Conservation (phyloP, 1,284 basidiomycete species). For the Sparassis latifolia region DNA sequence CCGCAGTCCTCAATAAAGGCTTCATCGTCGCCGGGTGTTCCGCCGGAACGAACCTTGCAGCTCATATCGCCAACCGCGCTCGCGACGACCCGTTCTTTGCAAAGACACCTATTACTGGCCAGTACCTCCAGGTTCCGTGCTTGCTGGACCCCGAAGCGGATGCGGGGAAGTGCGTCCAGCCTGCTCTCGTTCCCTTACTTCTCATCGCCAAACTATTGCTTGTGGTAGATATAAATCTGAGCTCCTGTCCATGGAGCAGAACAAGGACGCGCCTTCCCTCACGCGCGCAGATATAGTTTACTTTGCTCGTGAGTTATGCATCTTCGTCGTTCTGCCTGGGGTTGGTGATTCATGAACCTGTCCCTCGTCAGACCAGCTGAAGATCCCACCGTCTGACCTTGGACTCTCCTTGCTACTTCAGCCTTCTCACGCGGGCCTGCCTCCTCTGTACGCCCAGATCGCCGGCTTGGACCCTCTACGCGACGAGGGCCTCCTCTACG, state of each 20-base stretch:
- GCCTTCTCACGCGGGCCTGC: slow-evolving; percentile 10
- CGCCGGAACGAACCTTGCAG: slow-evolving; percentile 15
- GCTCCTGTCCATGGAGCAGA: slow-evolving; percentile 16
- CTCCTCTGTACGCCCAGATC: slow-evolving; percentile 17
- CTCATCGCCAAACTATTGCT: neutral
- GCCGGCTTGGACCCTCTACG: slow-evolving; percentile 14
- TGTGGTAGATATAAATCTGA: slow-evolving; percentile 13
- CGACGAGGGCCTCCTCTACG: slow-evolving; percentile 20
- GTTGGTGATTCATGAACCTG: neutral
- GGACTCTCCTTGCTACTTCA: slow-evolving; percentile 13
- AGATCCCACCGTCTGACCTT: slow-evolving; percentile 4
- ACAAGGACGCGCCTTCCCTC: slow-evolving; percentile 13
- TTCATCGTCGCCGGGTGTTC: slow-evolving; percentile 16
- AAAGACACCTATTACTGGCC: slow-evolving; percentile 11
- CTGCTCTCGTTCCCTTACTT: neutral
- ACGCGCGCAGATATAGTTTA: neutral
- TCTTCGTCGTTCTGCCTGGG: no score
- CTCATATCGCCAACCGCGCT: slow-evolving; percentile 8
- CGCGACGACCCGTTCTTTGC: slow-evolving; percentile 16
- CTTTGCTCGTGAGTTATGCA: neutral
- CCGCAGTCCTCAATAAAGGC: slow-evolving; percentile 11
- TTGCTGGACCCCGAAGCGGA: slow-evolving; percentile 6
- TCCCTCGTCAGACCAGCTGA: neutral
- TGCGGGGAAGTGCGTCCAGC: slow-evolving; percentile 1
- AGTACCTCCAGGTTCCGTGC: slow-evolving; percentile 10